phyloP scores from a whole-genome alignment of 2,329 filamentous ascomycete species.

The Claviceps purpurea region DNA sequence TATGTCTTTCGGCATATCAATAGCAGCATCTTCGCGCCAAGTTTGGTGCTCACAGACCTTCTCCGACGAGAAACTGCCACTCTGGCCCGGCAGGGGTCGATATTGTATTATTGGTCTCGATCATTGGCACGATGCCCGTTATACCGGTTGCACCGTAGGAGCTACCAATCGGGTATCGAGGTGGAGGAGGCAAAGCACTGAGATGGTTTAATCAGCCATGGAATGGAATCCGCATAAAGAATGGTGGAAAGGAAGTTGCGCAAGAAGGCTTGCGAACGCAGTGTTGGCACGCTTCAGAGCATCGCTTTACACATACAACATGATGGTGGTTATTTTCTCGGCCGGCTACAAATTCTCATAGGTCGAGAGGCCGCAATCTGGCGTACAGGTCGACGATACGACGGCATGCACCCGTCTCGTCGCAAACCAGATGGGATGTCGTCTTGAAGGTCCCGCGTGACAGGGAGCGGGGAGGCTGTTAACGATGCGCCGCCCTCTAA shows the following conservation, averaged over 20 bases:
- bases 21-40: neutral
- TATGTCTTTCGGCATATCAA: slow-evolving; percentile 3
- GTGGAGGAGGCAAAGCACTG: slow-evolving; percentile 75
- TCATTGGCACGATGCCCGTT: slow-evolving; percentile 56
- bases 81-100: slow-evolving; percentile 69
- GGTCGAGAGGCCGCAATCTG: neutral
- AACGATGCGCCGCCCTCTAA: neutral
- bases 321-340: slow-evolving; percentile 4
- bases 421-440: neutral
- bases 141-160: slow-evolving; percentile 58
- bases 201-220: neutral
- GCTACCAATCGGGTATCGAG: slow-evolving; percentile 64
- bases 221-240: neutral
- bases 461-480: neutral
- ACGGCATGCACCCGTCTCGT: neutral
- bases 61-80: slow-evolving; percentile 82
- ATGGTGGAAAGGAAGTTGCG: neutral
- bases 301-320: slow-evolving; percentile 14
- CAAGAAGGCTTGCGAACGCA: neutral
- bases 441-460: neutral
- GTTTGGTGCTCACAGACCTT: slow-evolving; percentile 44
- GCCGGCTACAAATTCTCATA: neutral
- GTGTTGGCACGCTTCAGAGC: neutral
- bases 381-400: neutral
- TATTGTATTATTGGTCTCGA: slow-evolving; percentile 89